Evolutionary conservation across 2,329 filamentous ascomycete genomes (phyloP), one percentile per base, ranked within the genome.

Genomic region (Phoma sp.): DNA sequence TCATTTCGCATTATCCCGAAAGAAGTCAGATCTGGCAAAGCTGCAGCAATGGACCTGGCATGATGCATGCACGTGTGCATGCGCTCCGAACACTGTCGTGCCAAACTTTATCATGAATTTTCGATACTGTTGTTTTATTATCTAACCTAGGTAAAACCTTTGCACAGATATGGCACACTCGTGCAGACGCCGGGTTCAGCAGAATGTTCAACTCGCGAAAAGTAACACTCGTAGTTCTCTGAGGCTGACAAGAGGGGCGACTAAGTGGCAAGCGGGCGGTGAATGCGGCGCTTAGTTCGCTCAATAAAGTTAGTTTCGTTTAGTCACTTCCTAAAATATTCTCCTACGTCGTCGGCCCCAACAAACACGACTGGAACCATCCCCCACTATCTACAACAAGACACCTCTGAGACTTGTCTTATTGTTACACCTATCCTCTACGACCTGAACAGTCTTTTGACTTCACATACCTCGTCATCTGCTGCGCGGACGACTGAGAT

Each of bases 321-420:
- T 25, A 24, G 41, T 44, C 41, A 44, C 41, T 50, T 46, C 53
- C 53, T 27, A 56, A 56, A 56, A 56, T 51, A 47, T 43, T 51
- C 47, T 52, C 38, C 23, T 43, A 42, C 47, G 47, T 43, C 47
- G 33, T 51, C 43, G 7, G 46, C 42, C 47, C 52, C 52, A 50
- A 50, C 52, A 50, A 50, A 55, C 32, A 38, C 36, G 13, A 33
- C 36, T 46, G 42, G 39, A 36, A 35, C 47, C 33, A 44, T 29
- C 43, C 33, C 13, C 52, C 37, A 32, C 52, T 47, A 33, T 35
- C 18, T 30, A 47, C 41, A 27, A 47, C 42, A 36, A 30, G 32
- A 47, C 47, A 23, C 45, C 42, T 41, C 11, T 14, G 30, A 46
- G 35, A 42, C 33, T 56, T 44, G 29, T 40, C 5, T 40, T 43